These are phyloP conservation scores for Prunus kanzakura DNA, from an alignment of 306 rosid genomes.

Conservation along the genomic window DNA sequence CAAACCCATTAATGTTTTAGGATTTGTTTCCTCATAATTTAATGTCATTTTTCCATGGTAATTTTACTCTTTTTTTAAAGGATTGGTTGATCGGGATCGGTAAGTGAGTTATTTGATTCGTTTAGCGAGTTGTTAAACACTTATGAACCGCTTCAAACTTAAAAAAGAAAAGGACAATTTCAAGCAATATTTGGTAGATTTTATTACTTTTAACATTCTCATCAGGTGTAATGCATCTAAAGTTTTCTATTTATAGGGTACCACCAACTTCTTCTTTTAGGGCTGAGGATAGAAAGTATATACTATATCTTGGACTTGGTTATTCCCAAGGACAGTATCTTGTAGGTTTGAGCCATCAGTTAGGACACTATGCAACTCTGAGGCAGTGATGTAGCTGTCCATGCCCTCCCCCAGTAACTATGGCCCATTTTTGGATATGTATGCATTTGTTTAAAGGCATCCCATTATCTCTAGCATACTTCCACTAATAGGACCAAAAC, in stretches of 20 bases:
- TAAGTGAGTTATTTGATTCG: background rate
- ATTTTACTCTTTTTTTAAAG: background rate
- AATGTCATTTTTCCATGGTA: background rate
- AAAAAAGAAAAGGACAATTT: background rate
- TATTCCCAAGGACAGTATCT: background rate
- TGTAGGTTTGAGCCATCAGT: too few relatives aligned
- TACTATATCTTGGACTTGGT: background rate
- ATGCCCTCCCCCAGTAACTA: background rate
- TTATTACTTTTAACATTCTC: background rate
- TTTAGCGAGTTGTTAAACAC: background rate
- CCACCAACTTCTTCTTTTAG: background rate
- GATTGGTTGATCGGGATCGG: background rate
- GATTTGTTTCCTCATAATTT: background rate
- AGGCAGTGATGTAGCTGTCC: constrained; percentile 1
- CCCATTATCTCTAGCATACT: background rate
- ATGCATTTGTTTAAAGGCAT: background rate
- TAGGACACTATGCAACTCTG: background rate
- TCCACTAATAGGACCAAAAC: background rate
- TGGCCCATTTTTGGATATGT: background rate
- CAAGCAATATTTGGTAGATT: background rate
- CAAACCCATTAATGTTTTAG: background rate
- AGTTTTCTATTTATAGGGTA: background rate
- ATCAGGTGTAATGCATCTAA: background rate
- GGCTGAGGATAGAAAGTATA: background rate
- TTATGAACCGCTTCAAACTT: background rate